Conservation (phyloP, 306 rosid genomes). For the Sicyos baderoa region DNA sequence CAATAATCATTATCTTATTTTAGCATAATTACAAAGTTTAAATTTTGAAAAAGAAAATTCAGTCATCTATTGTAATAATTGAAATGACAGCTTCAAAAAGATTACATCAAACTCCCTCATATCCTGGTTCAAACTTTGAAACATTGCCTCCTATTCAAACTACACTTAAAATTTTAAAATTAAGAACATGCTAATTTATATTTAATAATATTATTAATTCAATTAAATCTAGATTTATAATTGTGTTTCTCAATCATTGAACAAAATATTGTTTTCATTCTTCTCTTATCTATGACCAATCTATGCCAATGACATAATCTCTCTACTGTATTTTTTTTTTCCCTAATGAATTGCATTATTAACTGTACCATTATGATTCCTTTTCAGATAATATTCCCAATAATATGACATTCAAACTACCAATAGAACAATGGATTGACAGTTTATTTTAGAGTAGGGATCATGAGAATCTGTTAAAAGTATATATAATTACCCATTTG, state of each 20-base stretch:
- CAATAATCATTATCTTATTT: no score
- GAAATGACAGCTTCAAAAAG: conserved; percentile 6
- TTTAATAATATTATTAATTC: conserved; percentile 5
- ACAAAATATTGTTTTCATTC: conserved; percentile 25
- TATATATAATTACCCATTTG: no score
- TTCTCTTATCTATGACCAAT: conserved; percentile 23
- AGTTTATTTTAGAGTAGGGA: no score
- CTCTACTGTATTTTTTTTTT: no score
- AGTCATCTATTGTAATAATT: not conserved
- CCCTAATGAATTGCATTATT: not conserved
- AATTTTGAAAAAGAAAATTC: not conserved
- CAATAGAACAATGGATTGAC: not conserved
- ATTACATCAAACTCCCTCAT: conserved; percentile 38
- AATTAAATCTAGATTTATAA: conserved; percentile 34
- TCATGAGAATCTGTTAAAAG: no score
- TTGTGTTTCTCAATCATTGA: conserved; percentile 54
- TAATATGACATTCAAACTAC: not conserved
- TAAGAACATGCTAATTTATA: conserved; percentile 8
- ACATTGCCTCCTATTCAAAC: conserved; percentile 80
- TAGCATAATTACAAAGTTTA: not conserved
- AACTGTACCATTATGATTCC: not conserved
- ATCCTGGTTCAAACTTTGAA: conserved; percentile 72
- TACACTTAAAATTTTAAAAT: conserved; percentile 32
- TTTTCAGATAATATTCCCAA: not conserved
- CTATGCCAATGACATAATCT: conserved; percentile 21